A percentile compares a stretch with the other conserved stretches of the same genome.
These are phyloP conservation scores for Aureobasidium sp. DNA, from an alignment of 2,329 filamentous ascomycete species.

Conservation along the genomic window DNA sequence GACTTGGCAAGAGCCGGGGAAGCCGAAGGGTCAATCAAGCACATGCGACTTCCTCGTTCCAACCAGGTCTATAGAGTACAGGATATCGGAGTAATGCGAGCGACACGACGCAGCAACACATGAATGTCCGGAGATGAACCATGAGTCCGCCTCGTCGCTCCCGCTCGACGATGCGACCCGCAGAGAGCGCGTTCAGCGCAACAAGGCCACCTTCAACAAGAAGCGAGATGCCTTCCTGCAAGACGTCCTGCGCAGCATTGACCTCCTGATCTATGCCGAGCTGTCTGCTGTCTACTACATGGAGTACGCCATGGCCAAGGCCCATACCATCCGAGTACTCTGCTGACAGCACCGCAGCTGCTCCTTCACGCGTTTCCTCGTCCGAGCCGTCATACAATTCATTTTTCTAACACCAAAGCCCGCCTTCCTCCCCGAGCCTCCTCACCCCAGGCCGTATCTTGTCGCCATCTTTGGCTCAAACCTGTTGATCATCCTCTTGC, in stretches of 20 bases:
- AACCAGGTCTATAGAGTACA: background rate
- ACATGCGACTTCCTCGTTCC: background rate
- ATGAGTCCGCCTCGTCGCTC: slow-evolving; percentile 25
- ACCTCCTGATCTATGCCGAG: slow-evolving; percentile 55
- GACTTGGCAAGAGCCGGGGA: background rate
- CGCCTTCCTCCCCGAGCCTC: slow-evolving; percentile 43
- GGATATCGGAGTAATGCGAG: background rate
- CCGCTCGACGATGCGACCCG: slow-evolving; percentile 12
- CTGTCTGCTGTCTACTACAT: slow-evolving; percentile 56
- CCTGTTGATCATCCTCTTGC: slow-evolving; percentile 49
- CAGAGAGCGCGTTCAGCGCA: slow-evolving; percentile 24
- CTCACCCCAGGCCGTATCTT: slow-evolving; percentile 44
- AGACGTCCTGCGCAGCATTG: slow-evolving; percentile 50
- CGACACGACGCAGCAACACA: background rate
- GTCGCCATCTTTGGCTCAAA: slow-evolving; percentile 48
- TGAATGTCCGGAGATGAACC: slow-evolving; percentile 28
- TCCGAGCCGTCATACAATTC: slow-evolving; percentile 50
- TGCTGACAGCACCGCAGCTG: slow-evolving; percentile 37
- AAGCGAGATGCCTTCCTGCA: slow-evolving; percentile 46
- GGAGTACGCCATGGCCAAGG: slow-evolving; percentile 43
- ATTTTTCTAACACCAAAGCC: slow-evolving; percentile 54
- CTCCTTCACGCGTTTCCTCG: slow-evolving; percentile 50
- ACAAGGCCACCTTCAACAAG: slow-evolving; percentile 31
- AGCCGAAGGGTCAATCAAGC: background rate
- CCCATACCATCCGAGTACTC: background rate